Conservation (phyloP, 352 stramenopile genomes). For the Phytophthora uliginosa region DNA sequence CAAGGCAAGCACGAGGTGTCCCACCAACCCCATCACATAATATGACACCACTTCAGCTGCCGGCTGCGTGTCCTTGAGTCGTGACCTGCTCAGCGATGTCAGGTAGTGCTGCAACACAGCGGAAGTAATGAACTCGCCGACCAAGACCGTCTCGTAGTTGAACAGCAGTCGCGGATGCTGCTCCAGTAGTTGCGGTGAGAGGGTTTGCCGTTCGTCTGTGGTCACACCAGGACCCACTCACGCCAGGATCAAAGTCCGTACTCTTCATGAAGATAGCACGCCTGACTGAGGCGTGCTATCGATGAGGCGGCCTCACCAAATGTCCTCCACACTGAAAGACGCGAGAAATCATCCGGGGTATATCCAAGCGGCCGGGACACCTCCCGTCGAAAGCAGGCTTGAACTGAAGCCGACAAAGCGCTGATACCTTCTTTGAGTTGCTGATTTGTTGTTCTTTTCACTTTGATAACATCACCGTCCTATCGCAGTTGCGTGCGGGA, state of each 20-base stretch:
- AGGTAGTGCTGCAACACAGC: conserved; percentile 28
- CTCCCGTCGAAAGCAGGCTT: conserved; percentile 3
- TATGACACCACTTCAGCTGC: conserved; percentile 19
- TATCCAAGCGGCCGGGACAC: neutral
- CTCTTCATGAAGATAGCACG: neutral
- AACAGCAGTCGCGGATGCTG: conserved; percentile 20
- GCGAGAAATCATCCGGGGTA: neutral
- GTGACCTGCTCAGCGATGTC: conserved; percentile 24
- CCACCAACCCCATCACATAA: conserved; percentile 30
- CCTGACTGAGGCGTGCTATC: neutral
- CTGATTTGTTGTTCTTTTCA: neutral
- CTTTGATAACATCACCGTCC: neutral
- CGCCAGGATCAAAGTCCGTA: conserved; percentile 5
- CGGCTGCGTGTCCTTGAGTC: conserved; percentile 13
- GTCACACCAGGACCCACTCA: conserved; percentile 7
- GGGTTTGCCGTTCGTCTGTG: neutral
- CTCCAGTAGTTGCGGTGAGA: conserved; percentile 1
- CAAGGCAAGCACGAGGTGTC: conserved; percentile 29
- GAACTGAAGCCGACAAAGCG: conserved; percentile 3
- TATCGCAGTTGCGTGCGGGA: neutral
- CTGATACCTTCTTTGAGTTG: neutral
- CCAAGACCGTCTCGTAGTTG: conserved; percentile 34
- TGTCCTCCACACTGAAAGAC: conserved; percentile 6
- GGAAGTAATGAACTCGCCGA: conserved; percentile 36
- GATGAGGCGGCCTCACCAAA: neutral